Conservation (phyloP, 768 basidiomycete genomes). For the Cystoderma amianthinum region DNA sequence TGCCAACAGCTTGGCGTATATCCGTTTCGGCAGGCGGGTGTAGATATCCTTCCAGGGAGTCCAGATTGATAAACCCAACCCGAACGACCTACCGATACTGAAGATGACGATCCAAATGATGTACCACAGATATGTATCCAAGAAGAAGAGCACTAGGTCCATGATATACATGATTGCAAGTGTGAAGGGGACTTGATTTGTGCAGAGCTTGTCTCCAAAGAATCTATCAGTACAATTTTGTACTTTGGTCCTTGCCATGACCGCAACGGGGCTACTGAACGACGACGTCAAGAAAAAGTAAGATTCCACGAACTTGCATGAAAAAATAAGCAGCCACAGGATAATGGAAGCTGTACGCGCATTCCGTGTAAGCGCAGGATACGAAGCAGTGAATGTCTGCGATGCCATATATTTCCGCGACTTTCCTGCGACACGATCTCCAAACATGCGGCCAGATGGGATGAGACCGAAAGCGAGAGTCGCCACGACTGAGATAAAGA, state of each 20-base stretch:
- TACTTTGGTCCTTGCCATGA: slow-evolving; percentile 94
- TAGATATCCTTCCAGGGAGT: slow-evolving; percentile 99
- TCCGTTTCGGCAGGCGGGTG: slow-evolving; percentile 92
- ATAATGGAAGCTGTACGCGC: slow-evolving; percentile 79
- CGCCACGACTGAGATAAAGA: slow-evolving; percentile 81
- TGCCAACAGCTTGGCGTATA: slow-evolving; percentile 94
- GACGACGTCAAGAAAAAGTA: slow-evolving; percentile 98
- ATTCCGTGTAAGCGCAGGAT: slow-evolving; percentile 66
- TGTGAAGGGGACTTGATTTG: slow-evolving; percentile 91
- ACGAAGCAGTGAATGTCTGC: slow-evolving; percentile 98
- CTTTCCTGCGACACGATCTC: slow-evolving; percentile 95
- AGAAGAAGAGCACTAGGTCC: slow-evolving; percentile 96
- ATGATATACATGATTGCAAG: slow-evolving; percentile 98
- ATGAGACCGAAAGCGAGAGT: slow-evolving; percentile 82
- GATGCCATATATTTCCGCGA: slow-evolving; percentile 98
- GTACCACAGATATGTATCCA: slow-evolving; percentile 99
- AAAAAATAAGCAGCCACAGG: slow-evolving; percentile 89
- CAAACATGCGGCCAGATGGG: slow-evolving; percentile 97
- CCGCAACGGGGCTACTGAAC: slow-evolving; percentile 93
- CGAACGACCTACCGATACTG: slow-evolving; percentile 85
- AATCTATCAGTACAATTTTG: slow-evolving; percentile 83
- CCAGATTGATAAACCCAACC: slow-evolving; percentile 95
- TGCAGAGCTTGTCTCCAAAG: slow-evolving; percentile 77
- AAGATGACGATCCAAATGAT: slow-evolving; percentile 98
- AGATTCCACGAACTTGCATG: slow-evolving; percentile 95